Evolutionary conservation across 495 filamentous ascomycete genomes (phyloP), one percentile per base, ranked within the genome.

Genomic region (Penicillium fimorum): DNA sequence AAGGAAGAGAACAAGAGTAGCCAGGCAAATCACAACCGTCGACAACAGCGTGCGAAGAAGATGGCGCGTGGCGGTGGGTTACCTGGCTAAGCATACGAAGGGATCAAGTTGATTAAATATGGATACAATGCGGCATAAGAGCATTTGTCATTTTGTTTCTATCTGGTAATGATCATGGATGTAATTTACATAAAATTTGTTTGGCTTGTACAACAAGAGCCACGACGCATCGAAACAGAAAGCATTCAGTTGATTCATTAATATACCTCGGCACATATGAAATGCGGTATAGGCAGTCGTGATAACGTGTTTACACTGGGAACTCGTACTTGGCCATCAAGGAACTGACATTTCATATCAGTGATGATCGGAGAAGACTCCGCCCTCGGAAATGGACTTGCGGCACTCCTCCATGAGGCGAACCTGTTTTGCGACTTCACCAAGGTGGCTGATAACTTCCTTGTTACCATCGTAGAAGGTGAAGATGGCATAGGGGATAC

Each of bases 391-490:
- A 57, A 81, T 72, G 11, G 79, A 79, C 61, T 81, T 84, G 71
- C 94, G 87, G 65, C 94, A 97, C 69, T 93, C 90, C 17, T 90
- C 87, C 56, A 98, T 70, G 47, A 98, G 90, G 27, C 84, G 81
- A 33, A 92, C 89, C 66, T 97, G 94, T 66, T 89, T 87, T 10
- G 87, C 87, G 25, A 98, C 87, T 59, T 98, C 95, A 17, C 81
- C 90, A 41, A 98, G 78, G 43, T 82, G 80, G 18, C 90, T 82
- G 67, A 98, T 87, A 30, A 97, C 92, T 64, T 90, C 82, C 68
- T 86, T 90, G 60, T 96, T 97, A 11, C 94, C 92, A 47, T 96
- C 88, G 44, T 91, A 87, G 69, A 98, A 98, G 2, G 93, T 95
- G 66, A 92, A 96, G 42, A 96, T 73, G 13, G 93, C 89, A 72